A percentile compares a stretch with the other conserved stretches of the same genome.
Evolutionary conservation across 1,284 basidiomycete species (phyloP).

Genomic region (Ganoderma boninense): DNA sequence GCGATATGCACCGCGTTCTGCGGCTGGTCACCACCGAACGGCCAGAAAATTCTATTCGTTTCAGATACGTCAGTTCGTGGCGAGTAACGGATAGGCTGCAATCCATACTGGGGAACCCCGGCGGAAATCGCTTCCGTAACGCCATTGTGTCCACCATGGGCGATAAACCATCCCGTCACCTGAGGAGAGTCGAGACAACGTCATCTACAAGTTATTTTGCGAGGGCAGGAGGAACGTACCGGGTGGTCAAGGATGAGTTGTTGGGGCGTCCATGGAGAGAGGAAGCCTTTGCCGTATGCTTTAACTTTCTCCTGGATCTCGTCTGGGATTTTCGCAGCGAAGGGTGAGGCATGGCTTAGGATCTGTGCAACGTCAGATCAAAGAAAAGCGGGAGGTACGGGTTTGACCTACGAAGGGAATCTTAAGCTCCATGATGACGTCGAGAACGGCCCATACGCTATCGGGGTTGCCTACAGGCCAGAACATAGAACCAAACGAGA

Average conservation of each 20-base stretch:
- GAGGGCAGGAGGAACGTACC: constrained; percentile 16
- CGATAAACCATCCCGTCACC: constrained; percentile 29
- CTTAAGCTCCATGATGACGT: constrained; percentile 31
- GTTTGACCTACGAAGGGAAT: constrained; percentile 30
- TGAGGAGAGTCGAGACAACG: background rate
- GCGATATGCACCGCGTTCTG: constrained; percentile 34
- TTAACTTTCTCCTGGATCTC: constrained; percentile 30
- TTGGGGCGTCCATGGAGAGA: constrained; percentile 36
- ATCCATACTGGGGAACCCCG: constrained; percentile 27
- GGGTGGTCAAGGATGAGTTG: constrained; percentile 37
- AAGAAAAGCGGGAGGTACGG: background rate
- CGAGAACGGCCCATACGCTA: constrained; percentile 32
- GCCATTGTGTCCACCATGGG: constrained; percentile 31
- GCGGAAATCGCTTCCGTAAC: constrained; percentile 23
- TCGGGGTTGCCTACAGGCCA: constrained; percentile 29
- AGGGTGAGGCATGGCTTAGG: constrained; percentile 34
- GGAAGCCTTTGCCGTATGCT: constrained; percentile 28
- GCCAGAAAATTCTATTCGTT: constrained; percentile 31
- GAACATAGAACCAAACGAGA: constrained; percentile 33
- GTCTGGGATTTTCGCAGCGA: constrained; percentile 25
- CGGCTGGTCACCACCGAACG: constrained; percentile 38
- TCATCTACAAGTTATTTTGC: background rate
- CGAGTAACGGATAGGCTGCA: too few relatives aligned
- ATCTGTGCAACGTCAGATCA: constrained; percentile 23
- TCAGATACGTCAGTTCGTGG: background rate